phyloP scores from a whole-genome alignment of 2,329 filamentous ascomycete species.

The Trichoderma atroviride region DNA sequence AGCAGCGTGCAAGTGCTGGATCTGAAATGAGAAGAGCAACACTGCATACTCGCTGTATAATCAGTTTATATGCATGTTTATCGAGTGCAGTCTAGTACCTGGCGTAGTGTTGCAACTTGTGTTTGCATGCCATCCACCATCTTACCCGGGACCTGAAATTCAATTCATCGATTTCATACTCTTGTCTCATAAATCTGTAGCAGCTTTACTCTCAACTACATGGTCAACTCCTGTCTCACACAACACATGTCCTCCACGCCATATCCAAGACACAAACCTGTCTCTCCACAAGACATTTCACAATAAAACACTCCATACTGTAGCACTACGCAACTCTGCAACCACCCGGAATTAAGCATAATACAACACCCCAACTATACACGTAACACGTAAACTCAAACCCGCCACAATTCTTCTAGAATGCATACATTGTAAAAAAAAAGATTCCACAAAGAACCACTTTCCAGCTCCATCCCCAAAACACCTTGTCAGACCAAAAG shows the following conservation, averaged over 20 bases:
- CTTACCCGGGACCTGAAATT: slow-evolving; percentile 1
- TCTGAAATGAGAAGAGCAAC: neutral
- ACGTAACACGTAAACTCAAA: neutral
- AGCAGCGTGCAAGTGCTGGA: neutral
- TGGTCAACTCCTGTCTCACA: neutral
- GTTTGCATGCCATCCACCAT: neutral
- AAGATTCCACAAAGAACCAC: neutral
- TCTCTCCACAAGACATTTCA: neutral
- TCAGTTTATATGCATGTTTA: neutral
- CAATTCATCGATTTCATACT: neutral
- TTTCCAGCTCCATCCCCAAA: neutral
- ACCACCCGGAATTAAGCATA: slow-evolving; percentile 3
- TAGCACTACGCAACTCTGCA: neutral
- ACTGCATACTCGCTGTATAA: neutral
- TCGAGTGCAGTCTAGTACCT: neutral
- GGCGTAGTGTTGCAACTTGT: too few relatives aligned
- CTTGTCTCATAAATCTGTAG: neutral
- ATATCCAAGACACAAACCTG: neutral
- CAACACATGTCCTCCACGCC: neutral
- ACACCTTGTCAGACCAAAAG: neutral
- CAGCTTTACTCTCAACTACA: neutral
- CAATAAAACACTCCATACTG: neutral
- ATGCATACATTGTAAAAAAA: neutral
- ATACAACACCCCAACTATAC: neutral
- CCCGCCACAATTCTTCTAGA: neutral